phyloP scores from a whole-genome alignment of 257 asterid species.

The Nicotiana tabacum region DNA sequence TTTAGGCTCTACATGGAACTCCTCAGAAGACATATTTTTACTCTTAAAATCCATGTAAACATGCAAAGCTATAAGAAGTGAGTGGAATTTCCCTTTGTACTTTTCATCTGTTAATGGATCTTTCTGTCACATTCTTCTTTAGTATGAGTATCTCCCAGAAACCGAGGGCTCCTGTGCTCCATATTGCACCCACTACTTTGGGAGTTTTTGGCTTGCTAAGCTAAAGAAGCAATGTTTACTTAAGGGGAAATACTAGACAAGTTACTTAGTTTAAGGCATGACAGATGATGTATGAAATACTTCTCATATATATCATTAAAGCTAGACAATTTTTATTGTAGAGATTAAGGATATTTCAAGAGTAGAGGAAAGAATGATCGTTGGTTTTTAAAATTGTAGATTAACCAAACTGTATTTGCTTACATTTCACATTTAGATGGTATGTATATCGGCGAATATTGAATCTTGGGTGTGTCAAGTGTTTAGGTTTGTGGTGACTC shows the following conservation, averaged over 20 bases:
- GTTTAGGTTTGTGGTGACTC: background rate
- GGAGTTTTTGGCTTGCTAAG: background rate
- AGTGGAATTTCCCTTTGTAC: slow-evolving; percentile 20
- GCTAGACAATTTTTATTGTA: background rate
- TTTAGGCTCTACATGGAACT: slow-evolving; percentile 91
- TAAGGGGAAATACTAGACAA: background rate
- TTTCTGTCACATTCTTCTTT: background rate
- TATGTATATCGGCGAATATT: background rate
- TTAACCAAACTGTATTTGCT: background rate
- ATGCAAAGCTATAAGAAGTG: slow-evolving; percentile 66
- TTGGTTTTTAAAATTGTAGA: background rate
- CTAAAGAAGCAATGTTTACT: background rate
- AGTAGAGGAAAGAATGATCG: background rate
- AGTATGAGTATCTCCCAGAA: background rate
- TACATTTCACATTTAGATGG: background rate
- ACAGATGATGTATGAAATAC: background rate
- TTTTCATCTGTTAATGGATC: background rate
- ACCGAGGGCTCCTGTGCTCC: background rate
- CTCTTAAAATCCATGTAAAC: slow-evolving; percentile 44
- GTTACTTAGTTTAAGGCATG: background rate
- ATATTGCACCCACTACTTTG: background rate
- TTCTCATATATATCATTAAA: background rate
- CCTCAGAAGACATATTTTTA: slow-evolving; percentile 60
- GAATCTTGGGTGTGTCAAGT: background rate
- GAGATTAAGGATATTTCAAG: background rate